Evolutionary conservation across 495 filamentous ascomycete genomes (phyloP).

Genomic region (Daldinia decipiens): DNA sequence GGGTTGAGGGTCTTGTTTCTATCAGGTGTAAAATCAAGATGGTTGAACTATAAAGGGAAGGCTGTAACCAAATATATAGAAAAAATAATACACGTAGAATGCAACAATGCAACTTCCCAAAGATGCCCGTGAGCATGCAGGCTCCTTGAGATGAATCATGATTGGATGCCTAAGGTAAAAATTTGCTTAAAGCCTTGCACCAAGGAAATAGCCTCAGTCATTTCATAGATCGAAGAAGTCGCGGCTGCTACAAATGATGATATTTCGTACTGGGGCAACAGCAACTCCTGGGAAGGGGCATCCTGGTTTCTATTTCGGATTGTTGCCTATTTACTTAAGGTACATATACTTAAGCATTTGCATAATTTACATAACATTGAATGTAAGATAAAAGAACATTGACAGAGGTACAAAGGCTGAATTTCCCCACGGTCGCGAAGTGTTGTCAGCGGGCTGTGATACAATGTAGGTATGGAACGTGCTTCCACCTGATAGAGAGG

Average conservation of each 20-base stretch:
- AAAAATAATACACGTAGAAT: neutral
- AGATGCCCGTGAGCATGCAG: neutral
- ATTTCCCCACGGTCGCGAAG: neutral
- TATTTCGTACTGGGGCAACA: neutral
- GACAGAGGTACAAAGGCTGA: neutral
- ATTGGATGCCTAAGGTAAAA: neutral
- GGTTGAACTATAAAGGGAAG: neutral
- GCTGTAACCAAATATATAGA: neutral
- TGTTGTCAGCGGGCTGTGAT: neutral
- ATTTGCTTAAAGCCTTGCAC: neutral
- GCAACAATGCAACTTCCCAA: neutral
- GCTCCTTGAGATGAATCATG: neutral
- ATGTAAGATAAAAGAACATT: neutral
- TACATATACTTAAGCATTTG: neutral
- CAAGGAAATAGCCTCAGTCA: neutral
- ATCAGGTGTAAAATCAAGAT: neutral
- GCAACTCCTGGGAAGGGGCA: neutral
- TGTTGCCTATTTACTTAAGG: neutral
- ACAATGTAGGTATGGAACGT: neutral
- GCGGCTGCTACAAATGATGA: neutral
- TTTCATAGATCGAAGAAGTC: neutral
- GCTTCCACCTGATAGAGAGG: neutral
- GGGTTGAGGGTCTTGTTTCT: neutral
- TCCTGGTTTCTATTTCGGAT: neutral
- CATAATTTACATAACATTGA: too few relatives aligned